Percentiles rank a stretch among this genome's conserved stretches.
phyloP scores from a whole-genome alignment of 495 filamentous ascomycete genomes.

The Annulohypoxylon moriforme region DNA sequence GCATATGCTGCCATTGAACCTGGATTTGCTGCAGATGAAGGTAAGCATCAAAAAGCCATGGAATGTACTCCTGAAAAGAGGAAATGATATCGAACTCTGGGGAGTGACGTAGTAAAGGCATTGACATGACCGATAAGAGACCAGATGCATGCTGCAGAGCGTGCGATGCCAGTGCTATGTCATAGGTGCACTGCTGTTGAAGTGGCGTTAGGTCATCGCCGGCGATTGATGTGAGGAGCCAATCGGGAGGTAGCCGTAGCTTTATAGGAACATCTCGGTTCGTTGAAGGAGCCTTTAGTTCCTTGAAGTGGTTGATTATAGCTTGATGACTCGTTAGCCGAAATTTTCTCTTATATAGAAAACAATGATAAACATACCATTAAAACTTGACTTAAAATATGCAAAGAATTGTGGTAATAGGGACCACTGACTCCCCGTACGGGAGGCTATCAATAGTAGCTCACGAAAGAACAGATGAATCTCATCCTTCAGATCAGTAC shows the following conservation, averaged over 20 bases:
- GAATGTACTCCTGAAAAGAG: constrained; percentile 44
- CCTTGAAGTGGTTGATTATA: constrained; percentile 24
- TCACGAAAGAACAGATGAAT: constrained; percentile 64
- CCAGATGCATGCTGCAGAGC: constrained; percentile 47
- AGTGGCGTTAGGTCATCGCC: constrained; percentile 15
- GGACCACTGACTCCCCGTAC: constrained; percentile 57
- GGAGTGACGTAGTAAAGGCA: constrained; percentile 40
- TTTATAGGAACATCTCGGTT: constrained; percentile 35
- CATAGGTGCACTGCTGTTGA: constrained; percentile 44
- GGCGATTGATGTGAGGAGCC: constrained; percentile 26
- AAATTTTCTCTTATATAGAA: constrained; percentile 18
- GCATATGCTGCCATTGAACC: constrained; percentile 40
- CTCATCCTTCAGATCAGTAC: constrained; percentile 55
- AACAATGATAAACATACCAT: constrained; percentile 47
- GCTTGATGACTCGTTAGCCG: constrained; percentile 31
- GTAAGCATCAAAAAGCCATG: constrained; percentile 54
- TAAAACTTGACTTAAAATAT: constrained; percentile 57
- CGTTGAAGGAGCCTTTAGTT: constrained; percentile 14
- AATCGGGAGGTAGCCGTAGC: constrained; percentile 40
- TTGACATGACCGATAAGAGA: constrained; percentile 50
- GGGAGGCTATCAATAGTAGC: constrained; percentile 52
- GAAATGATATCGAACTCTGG: constrained; percentile 31
- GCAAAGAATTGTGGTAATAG: constrained; percentile 55
- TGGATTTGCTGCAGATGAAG: constrained; percentile 45
- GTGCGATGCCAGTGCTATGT: constrained; percentile 38